phyloP scores from a whole-genome alignment of 805 yeast species.

The Phaffomyces antillensis region DNA sequence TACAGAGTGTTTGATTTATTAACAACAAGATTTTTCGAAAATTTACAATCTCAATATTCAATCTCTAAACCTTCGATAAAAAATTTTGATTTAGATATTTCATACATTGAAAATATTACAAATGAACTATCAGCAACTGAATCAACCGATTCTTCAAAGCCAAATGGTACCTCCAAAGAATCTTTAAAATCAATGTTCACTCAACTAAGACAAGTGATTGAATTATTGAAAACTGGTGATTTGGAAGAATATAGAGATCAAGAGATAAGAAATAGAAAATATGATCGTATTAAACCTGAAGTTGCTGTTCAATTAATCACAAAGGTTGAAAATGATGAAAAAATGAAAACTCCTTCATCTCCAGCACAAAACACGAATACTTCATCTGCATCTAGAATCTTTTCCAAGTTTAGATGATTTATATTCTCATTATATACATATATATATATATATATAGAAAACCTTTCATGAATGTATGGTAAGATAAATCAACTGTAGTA shows the following conservation, averaged over 20 bases:
- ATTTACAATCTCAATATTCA: conserved; percentile 47
- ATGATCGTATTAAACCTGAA: conserved; percentile 67
- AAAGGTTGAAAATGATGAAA: conserved; percentile 31
- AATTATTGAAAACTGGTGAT: conserved; percentile 57
- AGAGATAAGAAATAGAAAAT: conserved; percentile 51
- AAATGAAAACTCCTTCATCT: not conserved
- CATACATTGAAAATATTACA: conserved; percentile 57
- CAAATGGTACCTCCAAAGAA: conserved; percentile 25
- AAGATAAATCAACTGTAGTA: not conserved
- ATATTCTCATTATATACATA: no score
- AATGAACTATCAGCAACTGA: conserved; percentile 26
- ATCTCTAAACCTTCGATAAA: conserved; percentile 52
- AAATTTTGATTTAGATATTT: conserved; percentile 75
- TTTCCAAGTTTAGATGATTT: conserved; percentile 5
- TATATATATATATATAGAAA: not conserved
- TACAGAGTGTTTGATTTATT: conserved; percentile 83
- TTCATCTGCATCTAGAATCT: conserved; percentile 8
- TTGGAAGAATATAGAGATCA: conserved; percentile 57
- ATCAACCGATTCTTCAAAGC: not conserved
- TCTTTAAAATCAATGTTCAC: conserved; percentile 67
- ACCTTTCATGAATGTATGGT: not conserved
- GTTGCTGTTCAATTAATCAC: conserved; percentile 56
- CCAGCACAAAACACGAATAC: conserved; percentile 2
- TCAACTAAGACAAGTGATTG: conserved; percentile 75
- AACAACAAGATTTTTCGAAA: conserved; percentile 58